Evolutionary conservation across 306 rosid species (phyloP).

Genomic region (Begonia loranthoides): DNA sequence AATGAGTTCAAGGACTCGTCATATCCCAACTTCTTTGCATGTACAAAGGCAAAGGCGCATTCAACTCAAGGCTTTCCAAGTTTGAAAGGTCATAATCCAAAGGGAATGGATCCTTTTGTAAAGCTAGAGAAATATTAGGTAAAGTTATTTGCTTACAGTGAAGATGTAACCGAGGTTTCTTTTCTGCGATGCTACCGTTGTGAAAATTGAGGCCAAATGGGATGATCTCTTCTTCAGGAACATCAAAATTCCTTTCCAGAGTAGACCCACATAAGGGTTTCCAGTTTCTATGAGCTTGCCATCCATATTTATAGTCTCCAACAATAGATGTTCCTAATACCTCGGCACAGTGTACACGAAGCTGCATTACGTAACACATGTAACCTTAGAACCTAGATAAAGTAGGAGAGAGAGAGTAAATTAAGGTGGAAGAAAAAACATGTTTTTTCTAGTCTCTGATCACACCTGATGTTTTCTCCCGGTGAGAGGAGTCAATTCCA

Average conservation of each 20-base stretch:
- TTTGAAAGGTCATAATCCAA: slow-evolving; percentile 38
- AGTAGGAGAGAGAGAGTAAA: neutral
- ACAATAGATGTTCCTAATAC: slow-evolving; percentile 84
- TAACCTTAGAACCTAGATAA: no score
- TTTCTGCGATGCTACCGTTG: slow-evolving; percentile 53
- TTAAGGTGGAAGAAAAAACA: neutral
- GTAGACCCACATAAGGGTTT: slow-evolving; percentile 24
- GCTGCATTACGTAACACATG: slow-evolving; percentile 26
- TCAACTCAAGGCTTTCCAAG: slow-evolving; percentile 44
- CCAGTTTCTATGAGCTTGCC: slow-evolving; percentile 73
- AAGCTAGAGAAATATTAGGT: slow-evolving; percentile 54
- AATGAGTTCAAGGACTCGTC: slow-evolving; percentile 21
- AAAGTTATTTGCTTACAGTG: slow-evolving; percentile 71
- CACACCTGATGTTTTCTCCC: slow-evolving; percentile 96
- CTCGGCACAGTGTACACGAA: slow-evolving; percentile 93
- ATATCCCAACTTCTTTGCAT: slow-evolving; percentile 89
- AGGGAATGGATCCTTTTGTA: slow-evolving; percentile 33
- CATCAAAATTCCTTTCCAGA: slow-evolving; percentile 17
- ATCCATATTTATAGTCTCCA: slow-evolving; percentile 91
- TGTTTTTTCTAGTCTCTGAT: neutral
- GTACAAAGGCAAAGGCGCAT: slow-evolving; percentile 55
- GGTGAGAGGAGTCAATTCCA: slow-evolving; percentile 78
- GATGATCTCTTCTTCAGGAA: slow-evolving; percentile 24
- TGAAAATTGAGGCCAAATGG: slow-evolving; percentile 66
- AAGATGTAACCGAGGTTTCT: slow-evolving; percentile 61